Percentiles rank a stretch among this genome's conserved stretches.
These are phyloP conservation scores for Azolla pinnata DNA, from an alignment of 75 land plant genomes.

Conservation along the genomic window DNA sequence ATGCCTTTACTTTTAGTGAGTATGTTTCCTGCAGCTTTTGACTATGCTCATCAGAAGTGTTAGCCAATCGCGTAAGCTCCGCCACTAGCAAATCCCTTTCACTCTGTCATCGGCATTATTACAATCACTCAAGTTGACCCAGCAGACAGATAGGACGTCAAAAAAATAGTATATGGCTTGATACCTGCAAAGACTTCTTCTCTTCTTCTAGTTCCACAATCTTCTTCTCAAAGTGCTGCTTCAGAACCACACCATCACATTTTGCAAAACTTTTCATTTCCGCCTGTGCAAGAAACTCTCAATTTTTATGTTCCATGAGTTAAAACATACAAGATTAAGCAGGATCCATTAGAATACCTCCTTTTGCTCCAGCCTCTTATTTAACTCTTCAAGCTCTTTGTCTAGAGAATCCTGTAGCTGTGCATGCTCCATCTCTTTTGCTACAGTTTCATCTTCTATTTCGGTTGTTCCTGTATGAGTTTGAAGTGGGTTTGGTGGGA, in stretches of 20 bases:
- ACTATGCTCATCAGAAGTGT: slow-evolving; percentile 55
- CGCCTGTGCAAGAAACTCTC: slow-evolving; percentile 67
- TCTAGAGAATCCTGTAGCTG: slow-evolving; percentile 65
- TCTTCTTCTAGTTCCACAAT: slow-evolving; percentile 86
- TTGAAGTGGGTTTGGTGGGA: too few species aligned
- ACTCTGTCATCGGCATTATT: too few species aligned
- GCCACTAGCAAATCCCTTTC: slow-evolving; percentile 65
- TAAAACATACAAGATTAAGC: neutral
- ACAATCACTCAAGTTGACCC: too few species aligned
- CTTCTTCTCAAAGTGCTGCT: slow-evolving; percentile 97
- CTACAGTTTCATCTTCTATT: slow-evolving; percentile 39
- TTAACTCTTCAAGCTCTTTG: slow-evolving; percentile 71
- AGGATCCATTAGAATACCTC: slow-evolving; percentile 45
- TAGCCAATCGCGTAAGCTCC: slow-evolving; percentile 58
- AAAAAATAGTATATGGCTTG: too few species aligned
- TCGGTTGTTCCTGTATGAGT: slow-evolving; percentile 45
- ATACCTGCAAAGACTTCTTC: slow-evolving; percentile 70
- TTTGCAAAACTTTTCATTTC: slow-evolving; percentile 72
- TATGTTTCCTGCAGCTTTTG: slow-evolving; percentile 76
- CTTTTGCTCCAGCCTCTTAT: slow-evolving; percentile 76
- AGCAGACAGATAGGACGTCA: neutral
- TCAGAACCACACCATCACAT: slow-evolving; percentile 56
- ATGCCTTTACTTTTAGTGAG: slow-evolving; percentile 64
- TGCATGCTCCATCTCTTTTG: slow-evolving; percentile 72
- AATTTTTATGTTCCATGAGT: too few species aligned